phyloP scores from a whole-genome alignment of 2,329 filamentous ascomycete genomes.

The Fusarium sp. region DNA sequence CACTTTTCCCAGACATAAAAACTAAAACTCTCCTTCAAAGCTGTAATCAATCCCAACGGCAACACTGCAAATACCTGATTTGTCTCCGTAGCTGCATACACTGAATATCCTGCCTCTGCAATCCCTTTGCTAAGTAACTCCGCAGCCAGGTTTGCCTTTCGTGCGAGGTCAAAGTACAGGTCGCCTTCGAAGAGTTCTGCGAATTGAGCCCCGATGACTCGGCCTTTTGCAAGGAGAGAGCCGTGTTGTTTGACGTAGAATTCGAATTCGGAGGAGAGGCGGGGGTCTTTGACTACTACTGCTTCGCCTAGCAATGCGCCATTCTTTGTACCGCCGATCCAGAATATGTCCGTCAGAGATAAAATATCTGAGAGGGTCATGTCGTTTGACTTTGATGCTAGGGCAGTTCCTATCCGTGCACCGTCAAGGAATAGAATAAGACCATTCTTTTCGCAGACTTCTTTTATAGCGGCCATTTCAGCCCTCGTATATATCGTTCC shows the following conservation, averaged over 20 bases:
- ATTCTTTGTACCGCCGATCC: slow-evolving; percentile 66
- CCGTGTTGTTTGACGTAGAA: slow-evolving; percentile 66
- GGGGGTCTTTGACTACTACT: slow-evolving; percentile 58
- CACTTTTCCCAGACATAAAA: slow-evolving; percentile 63
- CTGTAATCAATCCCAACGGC: slow-evolving; percentile 53
- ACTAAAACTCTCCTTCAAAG: slow-evolving; percentile 56
- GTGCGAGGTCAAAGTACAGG: slow-evolving; percentile 60
- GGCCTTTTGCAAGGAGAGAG: slow-evolving; percentile 61
- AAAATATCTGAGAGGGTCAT: slow-evolving; percentile 58
- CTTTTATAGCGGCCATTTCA: slow-evolving; percentile 57
- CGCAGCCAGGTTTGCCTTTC: slow-evolving; percentile 58
- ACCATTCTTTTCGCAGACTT: slow-evolving; percentile 54
- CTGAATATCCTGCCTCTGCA: slow-evolving; percentile 54
- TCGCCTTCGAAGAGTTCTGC: slow-evolving; percentile 59
- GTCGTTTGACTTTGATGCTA: slow-evolving; percentile 57
- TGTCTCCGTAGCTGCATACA: slow-evolving; percentile 60
- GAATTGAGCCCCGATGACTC: slow-evolving; percentile 62
- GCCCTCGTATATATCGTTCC: slow-evolving; percentile 60
- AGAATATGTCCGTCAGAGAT: slow-evolving; percentile 63
- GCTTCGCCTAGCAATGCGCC: slow-evolving; percentile 63
- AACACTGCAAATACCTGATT: slow-evolving; percentile 64
- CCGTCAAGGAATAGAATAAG: slow-evolving; percentile 62
- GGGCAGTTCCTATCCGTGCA: slow-evolving; percentile 58
- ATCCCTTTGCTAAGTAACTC: slow-evolving; percentile 58
- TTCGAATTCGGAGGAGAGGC: slow-evolving; percentile 59